Conservation (phyloP, 257 asterid genomes). For the Eucommia ulmoides region DNA sequence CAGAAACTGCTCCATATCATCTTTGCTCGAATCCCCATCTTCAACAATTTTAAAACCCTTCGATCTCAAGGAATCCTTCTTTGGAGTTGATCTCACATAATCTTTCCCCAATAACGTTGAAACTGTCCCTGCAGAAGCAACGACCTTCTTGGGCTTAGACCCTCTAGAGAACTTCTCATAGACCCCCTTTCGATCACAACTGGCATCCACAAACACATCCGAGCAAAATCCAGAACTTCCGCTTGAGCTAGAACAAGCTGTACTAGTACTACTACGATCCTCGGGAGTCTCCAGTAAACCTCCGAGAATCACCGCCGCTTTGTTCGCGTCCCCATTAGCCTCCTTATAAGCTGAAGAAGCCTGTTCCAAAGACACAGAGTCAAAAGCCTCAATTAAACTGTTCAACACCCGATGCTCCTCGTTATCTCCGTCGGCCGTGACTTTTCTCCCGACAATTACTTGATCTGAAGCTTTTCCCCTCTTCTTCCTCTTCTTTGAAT, state of each 20-base stretch:
- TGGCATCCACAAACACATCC: constrained; percentile 26
- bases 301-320: constrained; percentile 38
- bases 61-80: constrained; percentile 30
- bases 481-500: constrained; percentile 60
- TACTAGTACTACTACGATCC: constrained; percentile 47
- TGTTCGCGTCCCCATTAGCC: constrained; percentile 31
- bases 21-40: constrained; percentile 37
- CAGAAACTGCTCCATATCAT: constrained; percentile 67
- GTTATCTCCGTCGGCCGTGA: constrained; percentile 1
- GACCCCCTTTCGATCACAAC: constrained; percentile 22
- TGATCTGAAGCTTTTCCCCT: constrained; percentile 30
- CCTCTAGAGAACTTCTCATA: constrained; percentile 27
- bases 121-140: constrained; percentile 74
- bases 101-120: constrained; percentile 70
- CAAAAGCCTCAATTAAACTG: constrained; percentile 33
- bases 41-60: constrained; percentile 31
- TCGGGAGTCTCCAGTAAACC: constrained; percentile 21
- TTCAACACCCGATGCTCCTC: constrained; percentile 20
- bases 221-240: constrained; percentile 38
- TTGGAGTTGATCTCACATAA: constrained; percentile 61
- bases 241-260: constrained; percentile 54
- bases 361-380: constrained; percentile 40
- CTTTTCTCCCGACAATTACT: constrained; percentile 7
- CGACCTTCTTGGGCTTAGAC: constrained; percentile 39
- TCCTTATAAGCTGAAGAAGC: constrained; percentile 33